These are phyloP conservation scores for Cryphonectria radicalis DNA, from an alignment of 2,329 filamentous ascomycete genomes.

Conservation along the genomic window DNA sequence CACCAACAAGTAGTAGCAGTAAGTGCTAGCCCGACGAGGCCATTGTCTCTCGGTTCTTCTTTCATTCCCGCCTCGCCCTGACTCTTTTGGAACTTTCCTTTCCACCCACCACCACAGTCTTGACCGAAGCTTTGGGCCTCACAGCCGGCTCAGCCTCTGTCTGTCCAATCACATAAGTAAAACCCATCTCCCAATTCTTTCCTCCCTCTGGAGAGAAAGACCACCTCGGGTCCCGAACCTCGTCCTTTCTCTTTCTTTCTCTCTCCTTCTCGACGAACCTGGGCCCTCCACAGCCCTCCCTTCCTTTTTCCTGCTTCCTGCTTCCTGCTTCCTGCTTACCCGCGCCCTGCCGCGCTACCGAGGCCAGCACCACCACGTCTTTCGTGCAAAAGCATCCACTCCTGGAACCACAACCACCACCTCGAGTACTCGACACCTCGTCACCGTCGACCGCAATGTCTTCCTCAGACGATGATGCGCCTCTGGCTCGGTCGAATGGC, in stretches of 20 bases:
- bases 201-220: conserved; percentile 2
- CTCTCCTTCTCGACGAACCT: not conserved
- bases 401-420: not conserved
- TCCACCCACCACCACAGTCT: conserved; percentile 21
- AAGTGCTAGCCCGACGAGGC: conserved; percentile 8
- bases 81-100: conserved; percentile 19
- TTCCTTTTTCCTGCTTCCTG: conserved; percentile 11
- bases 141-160: conserved; percentile 2
- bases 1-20: not conserved
- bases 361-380: conserved; percentile 27
- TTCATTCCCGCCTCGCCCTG: conserved; percentile 23
- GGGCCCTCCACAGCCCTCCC: not conserved
- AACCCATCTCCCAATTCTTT: conserved; percentile 2
- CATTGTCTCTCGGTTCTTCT: not conserved
- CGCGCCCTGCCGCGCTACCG: not conserved
- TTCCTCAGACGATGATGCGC: conserved; percentile 81
- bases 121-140: conserved; percentile 8
- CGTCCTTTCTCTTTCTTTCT: conserved; percentile 23
- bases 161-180: conserved; percentile 7
- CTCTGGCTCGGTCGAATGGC: conserved; percentile 72
- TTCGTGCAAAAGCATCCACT: not conserved
- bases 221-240: conserved; percentile 19
- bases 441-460: conserved; percentile 46
- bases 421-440: not conserved
- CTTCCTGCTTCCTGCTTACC: conserved; percentile 8